Evolutionary conservation across 352 stramenopile species (phyloP).

Genomic region (Plasmopara halstedii): DNA sequence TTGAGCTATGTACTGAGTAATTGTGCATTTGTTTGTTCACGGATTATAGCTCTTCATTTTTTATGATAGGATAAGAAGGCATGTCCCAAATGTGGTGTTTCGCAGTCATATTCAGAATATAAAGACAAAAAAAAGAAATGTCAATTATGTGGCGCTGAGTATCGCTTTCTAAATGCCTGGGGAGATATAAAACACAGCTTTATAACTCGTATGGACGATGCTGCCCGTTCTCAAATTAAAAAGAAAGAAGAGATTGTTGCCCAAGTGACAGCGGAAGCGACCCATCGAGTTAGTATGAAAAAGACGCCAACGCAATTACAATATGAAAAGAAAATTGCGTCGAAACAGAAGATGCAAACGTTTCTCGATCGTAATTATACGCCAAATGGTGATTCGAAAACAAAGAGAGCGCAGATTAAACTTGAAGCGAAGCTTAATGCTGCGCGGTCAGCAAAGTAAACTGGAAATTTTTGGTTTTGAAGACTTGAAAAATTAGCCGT

Average conservation of each 20-base stretch:
- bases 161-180: constrained; percentile 66
- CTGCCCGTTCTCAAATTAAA: constrained; percentile 29
- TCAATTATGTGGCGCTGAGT: constrained; percentile 70
- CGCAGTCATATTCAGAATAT: constrained; percentile 77
- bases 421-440: constrained; percentile 29
- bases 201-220: constrained; percentile 46
- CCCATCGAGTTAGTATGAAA: constrained; percentile 14
- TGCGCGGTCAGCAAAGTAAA: constrained; percentile 1
- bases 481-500: too few relatives aligned
- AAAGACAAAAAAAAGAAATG: constrained; percentile 84
- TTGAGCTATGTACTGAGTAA: neutral
- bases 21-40: neutral
- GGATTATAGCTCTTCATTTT: neutral
- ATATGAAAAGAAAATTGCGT: constrained; percentile 55
- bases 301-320: constrained; percentile 57
- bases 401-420: constrained; percentile 47
- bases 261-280: constrained; percentile 35
- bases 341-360: constrained; percentile 41
- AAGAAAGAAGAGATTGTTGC: constrained; percentile 45
- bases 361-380: constrained; percentile 68
- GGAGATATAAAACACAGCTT: constrained; percentile 62
- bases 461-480: too few relatives aligned
- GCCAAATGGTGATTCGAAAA: constrained; percentile 35
- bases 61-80: constrained; percentile 62
- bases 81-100: constrained; percentile 55